Evolutionary conservation across 441 rosid species (phyloP).

Genomic region (Populus hybrid): DNA sequence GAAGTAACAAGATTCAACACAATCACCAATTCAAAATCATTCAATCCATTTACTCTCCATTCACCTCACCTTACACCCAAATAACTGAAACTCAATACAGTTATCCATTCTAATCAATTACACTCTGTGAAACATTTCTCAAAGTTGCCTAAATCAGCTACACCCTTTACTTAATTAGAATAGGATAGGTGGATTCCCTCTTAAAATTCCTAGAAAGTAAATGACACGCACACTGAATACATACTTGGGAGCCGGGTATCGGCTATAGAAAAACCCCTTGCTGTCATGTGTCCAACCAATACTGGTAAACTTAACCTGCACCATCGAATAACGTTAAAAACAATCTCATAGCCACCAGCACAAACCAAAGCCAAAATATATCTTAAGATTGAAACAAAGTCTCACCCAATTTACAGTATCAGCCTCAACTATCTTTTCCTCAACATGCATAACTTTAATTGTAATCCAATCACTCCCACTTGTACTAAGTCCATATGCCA

Average conservation of each 20-base stretch:
- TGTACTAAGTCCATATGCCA: conserved; percentile 83
- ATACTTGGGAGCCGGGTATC: conserved; percentile 86
- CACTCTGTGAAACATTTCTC: not conserved
- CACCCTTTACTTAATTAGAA: not conserved
- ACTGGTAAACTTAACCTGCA: conserved; percentile 73
- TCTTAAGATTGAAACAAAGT: not conserved
- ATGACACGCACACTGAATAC: conserved; percentile 9
- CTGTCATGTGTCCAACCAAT: conserved; percentile 85
- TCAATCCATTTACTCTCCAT: not conserved
- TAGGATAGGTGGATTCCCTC: not conserved
- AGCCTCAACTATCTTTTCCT: conserved; percentile 62
- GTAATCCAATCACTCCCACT: conserved; percentile 98
- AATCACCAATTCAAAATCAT: not conserved
- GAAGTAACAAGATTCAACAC: not conserved
- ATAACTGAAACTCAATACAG: not conserved
- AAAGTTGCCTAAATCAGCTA: not conserved
- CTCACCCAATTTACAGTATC: too few relatives aligned
- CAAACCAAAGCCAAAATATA: not conserved
- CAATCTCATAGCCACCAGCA: not conserved
- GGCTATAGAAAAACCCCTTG: conserved; percentile 91
- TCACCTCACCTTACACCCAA: not conserved
- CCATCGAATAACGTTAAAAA: not conserved
- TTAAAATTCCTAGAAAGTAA: not conserved
- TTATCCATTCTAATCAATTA: not conserved
- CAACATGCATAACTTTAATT: conserved; percentile 67